Percentiles rank a stretch among this genome's conserved stretches.
These are phyloP conservation scores for Phytophthora pseudosyringae DNA, from an alignment of 352 stramenopile species.

Conservation along the genomic window DNA sequence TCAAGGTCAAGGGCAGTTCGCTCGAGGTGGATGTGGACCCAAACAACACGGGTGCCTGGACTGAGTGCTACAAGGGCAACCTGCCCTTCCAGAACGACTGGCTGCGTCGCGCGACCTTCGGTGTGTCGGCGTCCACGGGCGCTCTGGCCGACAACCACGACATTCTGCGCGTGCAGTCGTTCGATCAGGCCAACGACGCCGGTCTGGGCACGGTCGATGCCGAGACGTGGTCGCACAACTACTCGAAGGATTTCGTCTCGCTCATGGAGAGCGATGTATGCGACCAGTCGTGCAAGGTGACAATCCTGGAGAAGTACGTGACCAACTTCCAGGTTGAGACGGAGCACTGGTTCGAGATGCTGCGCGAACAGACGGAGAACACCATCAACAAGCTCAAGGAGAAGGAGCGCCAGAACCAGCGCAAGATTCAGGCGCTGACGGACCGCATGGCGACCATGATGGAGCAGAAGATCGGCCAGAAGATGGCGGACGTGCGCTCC, in stretches of 20 bases:
- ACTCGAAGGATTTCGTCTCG: constrained; percentile 82
- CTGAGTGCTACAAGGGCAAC: constrained; percentile 66
- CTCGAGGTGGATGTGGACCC: constrained; percentile 73
- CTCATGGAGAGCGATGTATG: constrained; percentile 65
- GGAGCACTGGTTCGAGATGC: constrained; percentile 86
- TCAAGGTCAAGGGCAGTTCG: constrained; percentile 63
- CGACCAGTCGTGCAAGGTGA: constrained; percentile 84
- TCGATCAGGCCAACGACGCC: constrained; percentile 66
- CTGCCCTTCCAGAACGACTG: constrained; percentile 75
- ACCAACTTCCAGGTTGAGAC: constrained; percentile 84
- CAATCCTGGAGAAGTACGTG: constrained; percentile 82
- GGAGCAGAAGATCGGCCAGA: constrained; percentile 77
- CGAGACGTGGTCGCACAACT: constrained; percentile 84
- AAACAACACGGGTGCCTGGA: constrained; percentile 61
- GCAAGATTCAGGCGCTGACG: constrained; percentile 74
- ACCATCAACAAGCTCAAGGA: constrained; percentile 76
- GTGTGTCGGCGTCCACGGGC: constrained; percentile 79
- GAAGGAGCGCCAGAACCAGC: constrained; percentile 74
- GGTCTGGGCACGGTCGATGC: constrained; percentile 63
- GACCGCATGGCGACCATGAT: constrained; percentile 77
- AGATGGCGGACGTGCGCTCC: constrained; percentile 62
- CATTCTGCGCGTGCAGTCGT: constrained; percentile 68
- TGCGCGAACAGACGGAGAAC: constrained; percentile 80
- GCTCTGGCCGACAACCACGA: constrained; percentile 87
- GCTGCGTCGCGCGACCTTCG: constrained; percentile 66